Percentiles rank a stretch among this genome's conserved stretches.
phyloP scores from a whole-genome alignment of 1,139 yeast species.

The Pichia sp. region DNA sequence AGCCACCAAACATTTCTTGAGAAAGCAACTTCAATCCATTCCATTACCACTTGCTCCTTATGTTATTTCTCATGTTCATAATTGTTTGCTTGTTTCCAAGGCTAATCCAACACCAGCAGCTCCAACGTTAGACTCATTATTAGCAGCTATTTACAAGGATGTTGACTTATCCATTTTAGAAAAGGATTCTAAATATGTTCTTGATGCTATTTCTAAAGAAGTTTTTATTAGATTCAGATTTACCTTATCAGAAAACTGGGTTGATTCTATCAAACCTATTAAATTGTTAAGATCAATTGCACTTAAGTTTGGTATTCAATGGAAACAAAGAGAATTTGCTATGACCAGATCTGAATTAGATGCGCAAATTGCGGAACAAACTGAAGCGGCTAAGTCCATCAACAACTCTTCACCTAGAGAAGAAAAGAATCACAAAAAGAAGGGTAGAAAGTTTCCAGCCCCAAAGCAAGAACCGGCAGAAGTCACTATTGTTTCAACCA shows the following conservation, averaged over 20 bases:
- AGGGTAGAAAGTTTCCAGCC: slow-evolving; percentile 31
- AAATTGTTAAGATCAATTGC: slow-evolving; percentile 69
- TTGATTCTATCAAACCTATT: slow-evolving; percentile 32
- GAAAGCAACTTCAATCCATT: slow-evolving; percentile 39
- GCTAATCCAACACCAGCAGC: slow-evolving; percentile 39
- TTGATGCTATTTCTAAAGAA: slow-evolving; percentile 41
- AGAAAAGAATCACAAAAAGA: slow-evolving; percentile 29
- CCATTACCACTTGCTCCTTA: slow-evolving; percentile 55
- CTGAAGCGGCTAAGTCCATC: slow-evolving; percentile 12
- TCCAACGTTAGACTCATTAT: slow-evolving; percentile 37
- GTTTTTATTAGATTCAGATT: slow-evolving; percentile 60
- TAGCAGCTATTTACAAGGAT: slow-evolving; percentile 39
- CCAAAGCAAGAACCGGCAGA: slow-evolving; percentile 8
- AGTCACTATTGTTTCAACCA: slow-evolving; percentile 28
- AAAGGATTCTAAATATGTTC: slow-evolving; percentile 41
- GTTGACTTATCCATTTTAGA: slow-evolving; percentile 34
- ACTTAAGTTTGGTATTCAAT: slow-evolving; percentile 78
- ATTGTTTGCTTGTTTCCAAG: slow-evolving; percentile 54
- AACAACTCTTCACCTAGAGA: slow-evolving; percentile 4
- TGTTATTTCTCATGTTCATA: slow-evolving; percentile 66
- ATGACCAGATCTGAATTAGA: slow-evolving; percentile 45
- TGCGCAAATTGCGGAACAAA: slow-evolving; percentile 25
- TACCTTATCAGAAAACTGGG: slow-evolving; percentile 47
- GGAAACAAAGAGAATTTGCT: slow-evolving; percentile 51
- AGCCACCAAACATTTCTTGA: slow-evolving; percentile 68